Evolutionary conservation across 2,329 filamentous ascomycete genomes (phyloP).

Genomic region (Daldinia sp.): DNA sequence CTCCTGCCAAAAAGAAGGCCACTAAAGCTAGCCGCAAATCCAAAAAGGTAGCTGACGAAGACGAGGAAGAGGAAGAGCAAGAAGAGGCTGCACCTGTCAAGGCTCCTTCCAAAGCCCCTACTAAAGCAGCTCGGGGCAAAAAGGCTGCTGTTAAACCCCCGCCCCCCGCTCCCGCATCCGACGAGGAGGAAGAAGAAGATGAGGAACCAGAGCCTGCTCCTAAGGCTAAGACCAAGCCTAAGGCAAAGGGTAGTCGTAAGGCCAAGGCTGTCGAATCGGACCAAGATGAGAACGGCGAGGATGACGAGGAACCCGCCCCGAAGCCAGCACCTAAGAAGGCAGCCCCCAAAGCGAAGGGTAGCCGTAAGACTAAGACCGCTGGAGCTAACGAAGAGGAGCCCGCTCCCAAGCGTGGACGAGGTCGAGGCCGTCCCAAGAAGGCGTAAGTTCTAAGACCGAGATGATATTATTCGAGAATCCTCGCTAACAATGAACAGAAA

Average conservation of each 20-base stretch:
- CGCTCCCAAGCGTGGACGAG: constrained; percentile 34
- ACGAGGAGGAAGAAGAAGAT: constrained; percentile 38
- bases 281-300: constrained; percentile 36
- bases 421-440: constrained; percentile 32
- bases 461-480: background rate
- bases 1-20: constrained; percentile 52
- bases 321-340: constrained; percentile 45
- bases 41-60: constrained; percentile 44
- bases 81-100: constrained; percentile 31
- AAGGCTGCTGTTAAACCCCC: constrained; percentile 37
- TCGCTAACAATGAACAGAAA: constrained; percentile 2
- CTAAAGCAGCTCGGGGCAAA: constrained; percentile 41
- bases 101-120: constrained; percentile 32
- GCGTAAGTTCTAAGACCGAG: constrained; percentile 6
- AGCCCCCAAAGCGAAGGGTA: constrained; percentile 42
- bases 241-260: constrained; percentile 45
- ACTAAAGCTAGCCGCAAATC: constrained; percentile 43
- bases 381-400: constrained; percentile 30
- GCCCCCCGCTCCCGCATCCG: constrained; percentile 37
- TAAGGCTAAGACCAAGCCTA: constrained; percentile 36
- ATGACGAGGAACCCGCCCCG: constrained; percentile 17
- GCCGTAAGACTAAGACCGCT: constrained; percentile 39
- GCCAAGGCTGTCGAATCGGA: constrained; percentile 32
- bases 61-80: constrained; percentile 36
- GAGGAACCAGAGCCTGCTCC: constrained; percentile 44